phyloP scores from a whole-genome alignment of 331 rosid species.

The Phaseolus coccineus region DNA sequence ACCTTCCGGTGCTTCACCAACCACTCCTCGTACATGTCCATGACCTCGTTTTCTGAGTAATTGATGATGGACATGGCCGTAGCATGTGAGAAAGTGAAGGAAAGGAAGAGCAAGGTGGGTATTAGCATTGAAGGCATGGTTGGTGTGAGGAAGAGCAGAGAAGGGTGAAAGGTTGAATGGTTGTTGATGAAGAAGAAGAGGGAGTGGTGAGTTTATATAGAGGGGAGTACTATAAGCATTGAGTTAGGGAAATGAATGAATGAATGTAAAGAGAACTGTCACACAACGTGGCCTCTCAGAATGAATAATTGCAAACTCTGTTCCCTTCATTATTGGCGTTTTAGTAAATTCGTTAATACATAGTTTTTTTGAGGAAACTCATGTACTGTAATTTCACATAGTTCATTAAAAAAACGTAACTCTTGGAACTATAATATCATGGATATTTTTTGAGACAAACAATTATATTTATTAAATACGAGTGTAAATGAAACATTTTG shows the following conservation, averaged over 20 bases:
- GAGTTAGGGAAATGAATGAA: neutral
- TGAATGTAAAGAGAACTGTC: neutral
- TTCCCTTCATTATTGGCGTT: neutral
- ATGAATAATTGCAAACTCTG: conserved; percentile 21
- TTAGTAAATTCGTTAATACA: neutral
- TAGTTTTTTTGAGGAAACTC: no score
- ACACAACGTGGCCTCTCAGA: conserved; percentile 40
- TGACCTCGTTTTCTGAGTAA: conserved; percentile 57
- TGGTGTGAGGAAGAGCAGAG: conserved; percentile 29
- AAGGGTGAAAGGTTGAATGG: neutral
- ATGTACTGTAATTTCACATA: no score
- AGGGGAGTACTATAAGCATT: neutral
- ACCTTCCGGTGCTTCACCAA: conserved; percentile 64
- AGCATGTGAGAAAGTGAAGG: conserved; percentile 47
- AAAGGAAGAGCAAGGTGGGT: conserved; percentile 46
- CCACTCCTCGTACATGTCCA: conserved; percentile 70
- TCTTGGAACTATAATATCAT: no score
- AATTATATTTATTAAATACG: no score
- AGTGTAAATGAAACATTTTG: no score
- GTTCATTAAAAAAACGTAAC: no score
- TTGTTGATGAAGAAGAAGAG: neutral
- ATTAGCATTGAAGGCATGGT: conserved; percentile 37
- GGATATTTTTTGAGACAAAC: no score
- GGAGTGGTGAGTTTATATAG: conserved; percentile 40
- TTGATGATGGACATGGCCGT: conserved; percentile 43